Evolutionary conservation across 805 yeast species (phyloP).

Genomic region (Lipomyces yamanashiensis): DNA sequence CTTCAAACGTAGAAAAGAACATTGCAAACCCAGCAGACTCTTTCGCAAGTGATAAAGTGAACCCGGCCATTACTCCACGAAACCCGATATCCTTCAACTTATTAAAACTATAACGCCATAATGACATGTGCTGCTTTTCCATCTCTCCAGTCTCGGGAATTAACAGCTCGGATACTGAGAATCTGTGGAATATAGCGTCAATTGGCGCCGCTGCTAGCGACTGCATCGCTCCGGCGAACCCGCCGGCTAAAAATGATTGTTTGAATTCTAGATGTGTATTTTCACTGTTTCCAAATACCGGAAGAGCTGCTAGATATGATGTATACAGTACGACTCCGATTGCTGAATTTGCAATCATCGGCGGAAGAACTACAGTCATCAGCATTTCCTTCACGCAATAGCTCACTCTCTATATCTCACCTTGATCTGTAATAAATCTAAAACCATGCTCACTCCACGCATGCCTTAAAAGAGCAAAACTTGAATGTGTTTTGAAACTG

Average conservation of each 20-base stretch:
- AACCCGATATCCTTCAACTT: slow-evolving; percentile 76
- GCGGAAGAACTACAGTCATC: slow-evolving; percentile 65
- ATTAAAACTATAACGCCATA: slow-evolving; percentile 76
- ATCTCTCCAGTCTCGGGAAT: slow-evolving; percentile 39
- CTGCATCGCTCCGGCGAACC: slow-evolving; percentile 83
- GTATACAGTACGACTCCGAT: slow-evolving; percentile 87
- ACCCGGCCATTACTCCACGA: slow-evolving; percentile 89
- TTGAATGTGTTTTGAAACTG: slow-evolving; percentile 69
- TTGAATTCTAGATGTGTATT: slow-evolving; percentile 45
- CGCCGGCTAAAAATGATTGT: slow-evolving; percentile 72
- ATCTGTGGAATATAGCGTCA: slow-evolving; percentile 86
- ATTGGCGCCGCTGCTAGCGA: slow-evolving; percentile 92
- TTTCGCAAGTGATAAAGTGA: slow-evolving; percentile 73
- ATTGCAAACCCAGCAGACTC: slow-evolving; percentile 72
- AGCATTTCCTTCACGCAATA: background rate
- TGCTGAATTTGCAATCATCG: slow-evolving; percentile 84
- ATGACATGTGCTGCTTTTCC: slow-evolving; percentile 52
- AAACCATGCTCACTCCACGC: slow-evolving; percentile 82
- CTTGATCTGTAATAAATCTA: slow-evolving; percentile 79
- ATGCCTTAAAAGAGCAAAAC: slow-evolving; percentile 70
- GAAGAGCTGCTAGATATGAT: slow-evolving; percentile 60
- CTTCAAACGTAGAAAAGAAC: slow-evolving; percentile 63
- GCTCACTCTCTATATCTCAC: background rate
- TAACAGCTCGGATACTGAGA: slow-evolving; percentile 73
- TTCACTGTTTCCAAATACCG: slow-evolving; percentile 35